Evolutionary conservation across 352 stramenopile species (phyloP).

Genomic region (Blastocystis hominis): DNA sequence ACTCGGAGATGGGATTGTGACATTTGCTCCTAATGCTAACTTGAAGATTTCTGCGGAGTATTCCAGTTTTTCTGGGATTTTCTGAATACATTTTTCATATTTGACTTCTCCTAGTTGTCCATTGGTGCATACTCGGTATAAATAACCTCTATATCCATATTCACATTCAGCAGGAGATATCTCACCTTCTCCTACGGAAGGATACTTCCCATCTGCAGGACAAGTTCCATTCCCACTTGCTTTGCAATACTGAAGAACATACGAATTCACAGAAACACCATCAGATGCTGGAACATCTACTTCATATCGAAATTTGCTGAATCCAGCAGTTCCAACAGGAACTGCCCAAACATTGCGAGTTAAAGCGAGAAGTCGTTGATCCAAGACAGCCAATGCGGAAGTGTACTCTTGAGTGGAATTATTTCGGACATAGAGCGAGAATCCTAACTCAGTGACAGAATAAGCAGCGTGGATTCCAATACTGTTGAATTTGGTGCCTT

Average conservation of each 20-base stretch:
- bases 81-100: not conserved
- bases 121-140: not conserved
- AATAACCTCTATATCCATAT: constrained; percentile 11
- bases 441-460: not conserved
- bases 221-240: not conserved
- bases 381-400: too few relatives aligned
- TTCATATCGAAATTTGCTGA: not conserved
- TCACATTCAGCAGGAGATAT: not conserved
- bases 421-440: constrained; percentile 2
- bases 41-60: not conserved
- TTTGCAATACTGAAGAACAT: constrained; percentile 3
- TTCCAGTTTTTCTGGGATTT: not conserved
- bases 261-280: not conserved
- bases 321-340: not conserved
- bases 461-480: not conserved
- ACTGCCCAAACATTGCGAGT: not conserved
- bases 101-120: not conserved
- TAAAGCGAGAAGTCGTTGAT: too few relatives aligned
- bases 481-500: not conserved
- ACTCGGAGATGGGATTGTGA: not conserved
- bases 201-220: not conserved
- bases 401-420: not conserved
- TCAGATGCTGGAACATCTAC: not conserved
- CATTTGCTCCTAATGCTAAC: not conserved
- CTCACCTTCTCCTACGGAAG: constrained; percentile 17